phyloP scores from a whole-genome alignment of 2,329 filamentous ascomycete genomes.

The Calonectria pseudoreteaudii region DNA sequence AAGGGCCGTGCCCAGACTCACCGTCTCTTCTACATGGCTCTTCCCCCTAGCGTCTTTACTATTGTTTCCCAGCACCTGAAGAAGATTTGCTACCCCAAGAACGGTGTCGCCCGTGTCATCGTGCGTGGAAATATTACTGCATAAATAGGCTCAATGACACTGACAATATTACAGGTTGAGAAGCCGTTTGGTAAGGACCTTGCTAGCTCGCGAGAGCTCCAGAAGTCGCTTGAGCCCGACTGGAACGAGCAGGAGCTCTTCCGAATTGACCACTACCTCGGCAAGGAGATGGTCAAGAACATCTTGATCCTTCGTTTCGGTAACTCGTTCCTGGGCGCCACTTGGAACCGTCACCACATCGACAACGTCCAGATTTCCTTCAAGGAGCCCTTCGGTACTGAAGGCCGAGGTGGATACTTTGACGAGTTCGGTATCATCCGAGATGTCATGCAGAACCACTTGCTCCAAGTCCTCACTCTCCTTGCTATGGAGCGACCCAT shows the following conservation, averaged over 20 bases:
- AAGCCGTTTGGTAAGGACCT: slow-evolving; percentile 99
- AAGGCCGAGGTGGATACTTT: slow-evolving; percentile 98
- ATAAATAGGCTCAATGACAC: background rate
- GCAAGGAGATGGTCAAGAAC: slow-evolving; percentile 99
- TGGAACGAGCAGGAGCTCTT: slow-evolving; percentile 99
- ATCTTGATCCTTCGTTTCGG: slow-evolving; percentile 97
- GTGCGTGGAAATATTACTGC: slow-evolving; percentile 63
- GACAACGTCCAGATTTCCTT: slow-evolving; percentile 99
- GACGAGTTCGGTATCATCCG: slow-evolving; percentile 99
- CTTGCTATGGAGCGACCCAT: slow-evolving; percentile 98
- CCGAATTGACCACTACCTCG: slow-evolving; percentile 99
- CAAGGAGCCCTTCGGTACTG: slow-evolving; percentile 99
- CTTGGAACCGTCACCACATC: slow-evolving; percentile 99
- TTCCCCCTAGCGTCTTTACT: slow-evolving; percentile 97
- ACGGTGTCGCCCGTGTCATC: slow-evolving; percentile 92
- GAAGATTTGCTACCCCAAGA: slow-evolving; percentile 94
- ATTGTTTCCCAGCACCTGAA: slow-evolving; percentile 97
- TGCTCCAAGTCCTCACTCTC: slow-evolving; percentile 95
- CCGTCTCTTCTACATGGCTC: slow-evolving; percentile 98
- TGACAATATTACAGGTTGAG: slow-evolving; percentile 77
- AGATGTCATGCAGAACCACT: slow-evolving; percentile 99
- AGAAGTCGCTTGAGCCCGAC: slow-evolving; percentile 94
- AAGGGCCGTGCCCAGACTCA: slow-evolving; percentile 84
- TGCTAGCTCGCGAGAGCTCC: slow-evolving; percentile 90
- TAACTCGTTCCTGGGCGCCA: slow-evolving; percentile 98